Base-by-base conservation (phyloP, 805 yeast species). In the Metschnikowia proteae region DNA sequence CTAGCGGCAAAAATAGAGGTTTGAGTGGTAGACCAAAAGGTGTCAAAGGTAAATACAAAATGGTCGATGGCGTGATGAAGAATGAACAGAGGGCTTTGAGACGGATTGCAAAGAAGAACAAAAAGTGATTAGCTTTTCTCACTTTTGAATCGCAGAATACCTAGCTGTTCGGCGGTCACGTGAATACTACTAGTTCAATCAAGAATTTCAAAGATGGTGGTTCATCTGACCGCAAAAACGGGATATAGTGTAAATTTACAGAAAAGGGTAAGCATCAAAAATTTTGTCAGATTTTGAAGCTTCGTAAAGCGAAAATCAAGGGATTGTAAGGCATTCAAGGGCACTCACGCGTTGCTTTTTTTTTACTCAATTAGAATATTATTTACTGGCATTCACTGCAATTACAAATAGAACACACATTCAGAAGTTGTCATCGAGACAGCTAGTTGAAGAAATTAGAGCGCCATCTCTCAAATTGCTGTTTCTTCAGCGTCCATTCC, bases 51-150 rank as follows among this genome's bases (percentile, higher is more conserved):
- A 90, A 88, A 67, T 94, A 94, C 75, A 94, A 88, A 84, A 94
- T 94, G 99, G 98, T 94, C 59, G 99, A 94, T 71, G 98, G 98
- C 76, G 88, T 84, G 22, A 76, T 89, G 86, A 94, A 94, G 87
- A 94, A 94, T 68, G 99, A 94, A 72, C 91, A 86, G 77, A 78
- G 99, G 58, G 97, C 98, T 10, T 75, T 92, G 63, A 84, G 80
- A 63, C 83, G 98, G 66, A 88, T 91, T 57, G 86, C 89, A 26
- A 94, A 91, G 79, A 89, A 88, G 74, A 77, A 84, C 62, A 86
- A 81, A 71, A 85, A 85, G 48, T 50, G 29, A 41, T 22, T 36
- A 23, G 8, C 11, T 8, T n/a, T 13, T 35, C 17, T 8, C 3
- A 35, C 38, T 22, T 35, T 7, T 35, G 27, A 35, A 35, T 35